Evolutionary conservation across 176 grass and related monocot species (phyloP), one percentile per base, ranked within the genome.

Genomic region (Dendrocalamus sinicus): DNA sequence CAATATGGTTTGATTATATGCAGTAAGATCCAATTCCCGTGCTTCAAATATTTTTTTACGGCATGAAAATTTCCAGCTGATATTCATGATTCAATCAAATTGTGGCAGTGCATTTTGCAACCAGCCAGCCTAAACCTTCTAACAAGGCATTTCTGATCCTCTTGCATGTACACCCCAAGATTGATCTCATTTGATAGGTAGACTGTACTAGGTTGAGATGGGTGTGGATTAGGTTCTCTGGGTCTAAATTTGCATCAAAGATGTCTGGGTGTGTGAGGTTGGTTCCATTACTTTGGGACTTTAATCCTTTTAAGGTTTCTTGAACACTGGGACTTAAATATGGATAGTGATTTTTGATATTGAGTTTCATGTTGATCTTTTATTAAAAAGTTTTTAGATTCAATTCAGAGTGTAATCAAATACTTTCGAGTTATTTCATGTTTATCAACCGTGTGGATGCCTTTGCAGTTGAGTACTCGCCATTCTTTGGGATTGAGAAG

Each of bases 401-500:
- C 40, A 54, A 61, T 10, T 90, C 30, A 40, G 65, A 40, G 65
- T 85, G 75, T 64, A 77, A 39, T 3, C 35, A 67, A 82, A 22
- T 60, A 22, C 23, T 88, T 80, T 52, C 30, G 16, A n/a, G 24
- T 20, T 88, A 59, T 69, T 47, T 54, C 68, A 67, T 80, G n/a
- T 62, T 62, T 43, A 46, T 59, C 84, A 79, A 79, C 50, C 15
- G 2, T 15, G 69, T 84, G 75, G 59, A 75, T 63, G 12, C 59
- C 89, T 73, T 77, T 92, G 37, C 82, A 94, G 96, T 92, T 19
- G 96, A 96, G 71, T 99, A 94, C 84, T 95, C 92, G 0, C 96
- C 92, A 41, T 99, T 96, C 85, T 91, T 91, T 59, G 96, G 96
- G 85, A 94, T 99, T 45, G 96, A 99, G 75, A 99, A 99, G 82